These are phyloP conservation scores for Clonostachys rhizophaga DNA, from an alignment of 2,329 filamentous ascomycete species.

Conservation along the genomic window DNA sequence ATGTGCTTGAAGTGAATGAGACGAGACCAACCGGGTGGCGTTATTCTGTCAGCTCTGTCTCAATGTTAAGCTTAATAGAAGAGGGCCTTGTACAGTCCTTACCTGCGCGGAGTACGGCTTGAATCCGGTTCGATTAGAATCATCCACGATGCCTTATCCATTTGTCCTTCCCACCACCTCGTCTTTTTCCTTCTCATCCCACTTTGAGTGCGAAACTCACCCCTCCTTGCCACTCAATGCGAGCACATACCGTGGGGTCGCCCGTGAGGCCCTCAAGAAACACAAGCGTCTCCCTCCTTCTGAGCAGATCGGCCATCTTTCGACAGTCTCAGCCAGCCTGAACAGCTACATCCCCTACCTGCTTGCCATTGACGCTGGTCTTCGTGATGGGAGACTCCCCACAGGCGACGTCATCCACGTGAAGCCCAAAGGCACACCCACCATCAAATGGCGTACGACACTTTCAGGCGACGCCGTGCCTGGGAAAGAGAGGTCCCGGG, in stretches of 20 bases:
- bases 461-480: constrained; percentile 62
- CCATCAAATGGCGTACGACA: constrained; percentile 67
- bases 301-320: constrained; percentile 67
- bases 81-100: too few relatives aligned
- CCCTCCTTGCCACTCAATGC: constrained; percentile 81
- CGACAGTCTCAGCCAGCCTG: constrained; percentile 63
- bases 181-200: constrained; percentile 74
- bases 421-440: not conserved
- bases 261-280: constrained; percentile 79
- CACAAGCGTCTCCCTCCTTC: constrained; percentile 79
- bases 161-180: constrained; percentile 89
- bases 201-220: constrained; percentile 75
- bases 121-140: not conserved
- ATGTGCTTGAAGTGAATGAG: too few relatives aligned
- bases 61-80: too few relatives aligned
- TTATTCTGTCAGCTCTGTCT: too few relatives aligned
- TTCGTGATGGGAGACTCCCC: constrained; percentile 42
- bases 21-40: too few relatives aligned
- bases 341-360: constrained; percentile 82
- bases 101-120: too few relatives aligned
- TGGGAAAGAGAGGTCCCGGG: constrained; percentile 59
- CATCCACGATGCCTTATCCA: constrained; percentile 73
- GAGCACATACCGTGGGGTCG: constrained; percentile 77
- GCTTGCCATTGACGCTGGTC: constrained; percentile 68
- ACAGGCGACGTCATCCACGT: constrained; percentile 61